Conservation (phyloP, 768 basidiomycete genomes). For the Rubroboletus pulcherrimus region DNA sequence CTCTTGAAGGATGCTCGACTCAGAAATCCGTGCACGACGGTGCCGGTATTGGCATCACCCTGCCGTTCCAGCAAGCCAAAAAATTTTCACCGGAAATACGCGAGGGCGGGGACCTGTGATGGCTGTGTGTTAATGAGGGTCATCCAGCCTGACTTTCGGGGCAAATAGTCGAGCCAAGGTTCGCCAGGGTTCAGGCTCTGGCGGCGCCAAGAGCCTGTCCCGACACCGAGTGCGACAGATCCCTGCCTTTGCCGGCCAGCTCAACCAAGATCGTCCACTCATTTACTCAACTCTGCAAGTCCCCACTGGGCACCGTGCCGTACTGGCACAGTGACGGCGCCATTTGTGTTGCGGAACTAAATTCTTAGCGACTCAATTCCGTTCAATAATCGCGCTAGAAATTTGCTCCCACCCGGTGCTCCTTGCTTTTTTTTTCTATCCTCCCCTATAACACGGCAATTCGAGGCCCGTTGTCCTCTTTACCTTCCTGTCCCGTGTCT, state of each 20-base stretch:
- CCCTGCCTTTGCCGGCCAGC: conserved; percentile 12
- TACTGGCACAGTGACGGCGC: conserved; percentile 27
- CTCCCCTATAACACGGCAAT: conserved; percentile 25
- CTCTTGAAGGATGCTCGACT: not conserved
- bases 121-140: conserved; percentile 37
- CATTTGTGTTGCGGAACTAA: conserved; percentile 35
- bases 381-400: conserved; percentile 34
- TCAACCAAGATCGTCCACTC: conserved; percentile 22
- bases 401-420: conserved; percentile 28
- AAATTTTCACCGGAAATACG: conserved; percentile 37
- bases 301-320: conserved; percentile 27
- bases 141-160: conserved; percentile 31
- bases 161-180: conserved; percentile 30
- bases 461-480: conserved; percentile 20
- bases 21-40: conserved; percentile 7
- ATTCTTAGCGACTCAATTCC: conserved; percentile 36
- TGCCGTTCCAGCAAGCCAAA: conserved; percentile 24
- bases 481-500: conserved; percentile 22
- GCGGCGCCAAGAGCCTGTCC: conserved; percentile 28
- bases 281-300: conserved; percentile 25
- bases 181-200: conserved; percentile 29
- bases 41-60: conserved; percentile 10
- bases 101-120: conserved; percentile 37
- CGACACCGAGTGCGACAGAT: conserved; percentile 19
- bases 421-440: conserved; percentile 29